Evolutionary conservation across 2,329 filamentous ascomycete species (phyloP).

Genomic region (Fusarium caatingaense): DNA sequence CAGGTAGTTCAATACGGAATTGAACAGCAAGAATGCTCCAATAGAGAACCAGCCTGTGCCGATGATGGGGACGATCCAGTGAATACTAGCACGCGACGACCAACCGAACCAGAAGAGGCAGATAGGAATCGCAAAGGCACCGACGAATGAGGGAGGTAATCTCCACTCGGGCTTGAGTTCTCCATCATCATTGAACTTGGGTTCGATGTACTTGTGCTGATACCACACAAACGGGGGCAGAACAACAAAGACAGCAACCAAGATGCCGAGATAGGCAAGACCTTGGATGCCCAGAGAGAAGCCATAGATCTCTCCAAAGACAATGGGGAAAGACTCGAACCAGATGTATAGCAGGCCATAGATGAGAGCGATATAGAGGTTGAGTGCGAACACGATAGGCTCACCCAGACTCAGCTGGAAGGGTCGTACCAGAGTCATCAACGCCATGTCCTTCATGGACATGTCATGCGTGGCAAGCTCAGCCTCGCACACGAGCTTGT

Average conservation of each 20-base stretch:
- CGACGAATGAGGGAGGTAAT: slow-evolving; percentile 64
- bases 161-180: slow-evolving; percentile 3
- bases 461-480: slow-evolving; percentile 9
- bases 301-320: slow-evolving; percentile 38
- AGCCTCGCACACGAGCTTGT: slow-evolving; percentile 15
- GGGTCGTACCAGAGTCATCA: slow-evolving; percentile 53
- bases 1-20: slow-evolving; percentile 22
- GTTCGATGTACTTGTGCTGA: slow-evolving; percentile 15
- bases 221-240: slow-evolving; percentile 14
- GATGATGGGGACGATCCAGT: slow-evolving; percentile 13
- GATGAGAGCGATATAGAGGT: slow-evolving; percentile 55
- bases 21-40: slow-evolving; percentile 8
- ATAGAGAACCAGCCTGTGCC: slow-evolving; percentile 5
- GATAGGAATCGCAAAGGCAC: slow-evolving; percentile 68
- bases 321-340: slow-evolving; percentile 34
- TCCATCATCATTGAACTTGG: slow-evolving; percentile 8
- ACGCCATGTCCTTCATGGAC: slow-evolving; percentile 20
- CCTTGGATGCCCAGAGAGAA: slow-evolving; percentile 70
- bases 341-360: slow-evolving; percentile 59
- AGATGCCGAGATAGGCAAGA: slow-evolving; percentile 30
- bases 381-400: slow-evolving; percentile 57
- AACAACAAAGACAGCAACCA: slow-evolving; percentile 18
- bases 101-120: slow-evolving; percentile 32
- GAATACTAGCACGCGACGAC: slow-evolving; percentile 3
- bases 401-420: slow-evolving; percentile 52